These are phyloP conservation scores for Houttuynia cordata DNA, from an alignment of 164 flowering plant species.

Conservation along the genomic window DNA sequence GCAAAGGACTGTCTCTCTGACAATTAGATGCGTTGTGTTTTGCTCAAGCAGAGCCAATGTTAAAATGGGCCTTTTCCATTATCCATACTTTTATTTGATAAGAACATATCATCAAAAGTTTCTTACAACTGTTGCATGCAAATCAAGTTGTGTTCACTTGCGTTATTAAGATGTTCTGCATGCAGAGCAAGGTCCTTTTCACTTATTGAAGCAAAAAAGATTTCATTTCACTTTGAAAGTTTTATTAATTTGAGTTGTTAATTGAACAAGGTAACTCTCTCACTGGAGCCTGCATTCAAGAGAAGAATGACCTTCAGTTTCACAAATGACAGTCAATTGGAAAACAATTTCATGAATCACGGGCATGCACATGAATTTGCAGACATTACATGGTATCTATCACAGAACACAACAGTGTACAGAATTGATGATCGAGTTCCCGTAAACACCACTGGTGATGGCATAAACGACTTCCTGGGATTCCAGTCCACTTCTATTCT, in stretches of 20 bases:
- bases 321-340: slow-evolving; percentile 43
- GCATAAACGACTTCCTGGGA: slow-evolving; percentile 62
- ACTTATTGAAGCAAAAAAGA: too few relatives aligned
- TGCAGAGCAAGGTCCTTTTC: too few relatives aligned
- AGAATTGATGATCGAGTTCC: slow-evolving; percentile 68
- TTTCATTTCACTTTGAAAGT: not conserved
- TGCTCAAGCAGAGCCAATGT: not conserved
- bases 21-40: too few relatives aligned
- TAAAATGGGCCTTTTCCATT: not conserved
- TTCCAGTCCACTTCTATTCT: slow-evolving; percentile 47
- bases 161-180: too few relatives aligned
- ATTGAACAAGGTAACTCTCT: slow-evolving; percentile 42
- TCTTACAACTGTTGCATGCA: not conserved
- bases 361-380: slow-evolving; percentile 60
- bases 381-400: slow-evolving; percentile 88
- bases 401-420: slow-evolving; percentile 52
- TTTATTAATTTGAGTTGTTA: not conserved
- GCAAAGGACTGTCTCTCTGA: too few relatives aligned
- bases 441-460: slow-evolving; percentile 45
- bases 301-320: slow-evolving; percentile 57
- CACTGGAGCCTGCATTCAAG: slow-evolving; percentile 59
- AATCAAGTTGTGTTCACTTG: not conserved
- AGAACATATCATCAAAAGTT: not conserved
- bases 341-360: slow-evolving; percentile 42
- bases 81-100: too few relatives aligned